A percentile compares a stretch with the other conserved stretches of the same genome.
phyloP scores from a whole-genome alignment of 441 rosid genomes.

The Adansonia rubrostipa region DNA sequence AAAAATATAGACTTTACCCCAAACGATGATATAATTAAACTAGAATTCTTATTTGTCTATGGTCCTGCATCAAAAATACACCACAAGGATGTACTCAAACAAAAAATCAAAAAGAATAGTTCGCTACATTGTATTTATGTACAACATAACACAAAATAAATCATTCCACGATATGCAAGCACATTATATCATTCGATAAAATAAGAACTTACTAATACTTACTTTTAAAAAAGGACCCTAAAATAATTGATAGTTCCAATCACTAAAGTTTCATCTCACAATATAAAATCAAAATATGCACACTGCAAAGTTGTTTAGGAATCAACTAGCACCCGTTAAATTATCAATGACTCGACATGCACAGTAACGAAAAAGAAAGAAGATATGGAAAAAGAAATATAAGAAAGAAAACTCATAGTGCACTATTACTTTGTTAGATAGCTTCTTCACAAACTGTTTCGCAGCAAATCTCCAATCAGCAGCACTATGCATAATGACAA shows the following conservation, averaged over 20 bases:
- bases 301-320: background rate
- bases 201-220: background rate
- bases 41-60: no score
- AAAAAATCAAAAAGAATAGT: background rate
- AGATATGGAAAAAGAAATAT: background rate
- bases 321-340: background rate
- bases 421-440: constrained; percentile 80
- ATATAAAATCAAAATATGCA: background rate
- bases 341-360: constrained; percentile 13
- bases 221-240: background rate
- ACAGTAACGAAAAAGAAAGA: background rate
- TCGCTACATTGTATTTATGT: background rate
- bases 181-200: background rate
- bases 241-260: background rate
- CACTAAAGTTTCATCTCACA: background rate
- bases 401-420: constrained; percentile 64
- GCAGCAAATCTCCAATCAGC: constrained; percentile 90
- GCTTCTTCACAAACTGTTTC: constrained; percentile 77
- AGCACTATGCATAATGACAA: constrained; percentile 50
- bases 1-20: no score
- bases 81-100: background rate
- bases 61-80: background rate
- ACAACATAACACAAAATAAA: background rate
- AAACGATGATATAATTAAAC: no score
- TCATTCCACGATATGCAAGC: background rate